These are phyloP conservation scores for Tylopilus vinaceipallidus DNA, from an alignment of 768 basidiomycete species.

Conservation along the genomic window DNA sequence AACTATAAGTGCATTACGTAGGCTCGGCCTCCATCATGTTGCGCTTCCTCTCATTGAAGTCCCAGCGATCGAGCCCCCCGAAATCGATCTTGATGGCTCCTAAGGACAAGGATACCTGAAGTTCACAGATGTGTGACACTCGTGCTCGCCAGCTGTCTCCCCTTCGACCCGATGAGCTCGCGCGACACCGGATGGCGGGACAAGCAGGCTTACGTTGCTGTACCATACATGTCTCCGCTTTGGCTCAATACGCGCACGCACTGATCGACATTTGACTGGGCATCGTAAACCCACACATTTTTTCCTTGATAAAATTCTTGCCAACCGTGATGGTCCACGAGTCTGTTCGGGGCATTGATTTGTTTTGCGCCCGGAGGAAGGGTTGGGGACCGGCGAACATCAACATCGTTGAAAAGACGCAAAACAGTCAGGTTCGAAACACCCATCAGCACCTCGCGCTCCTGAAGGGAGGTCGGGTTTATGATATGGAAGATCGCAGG, in stretches of 20 bases:
- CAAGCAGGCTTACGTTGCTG: slow-evolving; percentile 63
- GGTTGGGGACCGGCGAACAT: slow-evolving; percentile 53
- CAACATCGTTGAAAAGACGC: slow-evolving; percentile 70
- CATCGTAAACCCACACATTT: slow-evolving; percentile 75
- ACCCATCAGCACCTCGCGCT: slow-evolving; percentile 41
- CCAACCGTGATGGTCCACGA: slow-evolving; percentile 62
- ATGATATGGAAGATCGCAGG: slow-evolving; percentile 53
- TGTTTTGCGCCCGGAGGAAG: slow-evolving; percentile 45
- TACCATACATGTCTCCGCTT: slow-evolving; percentile 64
- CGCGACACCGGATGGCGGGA: background rate
- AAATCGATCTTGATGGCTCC: slow-evolving; percentile 70
- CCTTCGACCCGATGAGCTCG: slow-evolving; percentile 36
- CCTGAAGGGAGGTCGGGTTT: slow-evolving; percentile 41
- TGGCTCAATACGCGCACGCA: slow-evolving; percentile 67
- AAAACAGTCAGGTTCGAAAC: slow-evolving; percentile 67
- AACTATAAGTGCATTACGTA: background rate
- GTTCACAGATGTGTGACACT: slow-evolving; percentile 65
- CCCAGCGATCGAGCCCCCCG: slow-evolving; percentile 74
- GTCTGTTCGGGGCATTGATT: slow-evolving; percentile 49
- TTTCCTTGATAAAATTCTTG: slow-evolving; percentile 74
- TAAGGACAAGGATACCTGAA: slow-evolving; percentile 64
- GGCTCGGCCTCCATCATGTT: slow-evolving; percentile 58
- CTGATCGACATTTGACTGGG: slow-evolving; percentile 60
- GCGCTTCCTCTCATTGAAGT: slow-evolving; percentile 56
- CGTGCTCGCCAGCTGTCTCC: slow-evolving; percentile 82